These are phyloP conservation scores for Oleoguttula mirabilis DNA, from an alignment of 495 filamentous ascomycete species.

Conservation along the genomic window DNA sequence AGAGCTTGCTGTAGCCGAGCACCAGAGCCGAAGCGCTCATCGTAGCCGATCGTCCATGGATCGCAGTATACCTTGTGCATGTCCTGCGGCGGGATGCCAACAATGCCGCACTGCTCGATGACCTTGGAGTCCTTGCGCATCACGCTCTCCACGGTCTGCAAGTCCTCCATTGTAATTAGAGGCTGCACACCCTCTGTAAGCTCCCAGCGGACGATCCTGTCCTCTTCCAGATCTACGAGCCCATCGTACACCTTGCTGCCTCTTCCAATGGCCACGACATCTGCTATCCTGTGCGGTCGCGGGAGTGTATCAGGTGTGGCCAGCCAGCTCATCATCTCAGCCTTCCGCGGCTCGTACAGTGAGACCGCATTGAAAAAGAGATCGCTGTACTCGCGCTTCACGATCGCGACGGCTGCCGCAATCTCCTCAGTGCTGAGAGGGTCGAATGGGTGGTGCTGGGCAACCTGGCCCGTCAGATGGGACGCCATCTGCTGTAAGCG, in stretches of 20 bases:
- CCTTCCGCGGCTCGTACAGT: slow-evolving; percentile 79
- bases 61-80: slow-evolving; percentile 92
- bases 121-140: slow-evolving; percentile 73
- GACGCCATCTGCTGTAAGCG: slow-evolving; percentile 55
- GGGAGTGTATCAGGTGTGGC: slow-evolving; percentile 46
- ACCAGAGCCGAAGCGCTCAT: slow-evolving; percentile 74
- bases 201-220: slow-evolving; percentile 65
- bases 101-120: slow-evolving; percentile 80
- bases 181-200: slow-evolving; percentile 72
- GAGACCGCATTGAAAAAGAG: slow-evolving; percentile 83
- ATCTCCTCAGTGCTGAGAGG: slow-evolving; percentile 72
- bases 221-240: slow-evolving; percentile 60
- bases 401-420: slow-evolving; percentile 53
- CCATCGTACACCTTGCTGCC: slow-evolving; percentile 78
- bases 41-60: slow-evolving; percentile 92
- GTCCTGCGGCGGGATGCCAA: slow-evolving; percentile 74
- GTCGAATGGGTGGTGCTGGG: slow-evolving; percentile 68
- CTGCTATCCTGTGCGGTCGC: slow-evolving; percentile 61
- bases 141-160: slow-evolving; percentile 75
- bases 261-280: slow-evolving; percentile 74
- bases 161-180: slow-evolving; percentile 89
- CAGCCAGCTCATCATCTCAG: slow-evolving; percentile 75
- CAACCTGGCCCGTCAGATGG: slow-evolving; percentile 46
- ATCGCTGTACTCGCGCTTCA: slow-evolving; percentile 57
- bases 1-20: slow-evolving; percentile 82